These are phyloP conservation scores for Nematocida sp. DNA, from an alignment of 371 early-diverging fungal species.

Conservation along the genomic window DNA sequence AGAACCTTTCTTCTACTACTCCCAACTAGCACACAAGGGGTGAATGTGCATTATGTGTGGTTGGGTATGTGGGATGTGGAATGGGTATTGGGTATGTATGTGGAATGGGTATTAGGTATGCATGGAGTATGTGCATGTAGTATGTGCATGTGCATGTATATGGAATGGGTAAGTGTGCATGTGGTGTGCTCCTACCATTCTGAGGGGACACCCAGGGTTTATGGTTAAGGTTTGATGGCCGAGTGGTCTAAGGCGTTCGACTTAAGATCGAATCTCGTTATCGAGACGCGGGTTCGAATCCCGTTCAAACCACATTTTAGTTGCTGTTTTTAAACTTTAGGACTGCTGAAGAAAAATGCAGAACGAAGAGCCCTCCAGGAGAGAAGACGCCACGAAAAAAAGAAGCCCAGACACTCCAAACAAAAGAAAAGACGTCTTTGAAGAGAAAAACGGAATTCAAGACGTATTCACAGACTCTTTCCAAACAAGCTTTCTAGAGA, in stretches of 20 bases:
- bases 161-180: too few species aligned
- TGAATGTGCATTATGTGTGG: too few species aligned
- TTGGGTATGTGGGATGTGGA: too few species aligned
- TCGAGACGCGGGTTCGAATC: constrained; percentile 60
- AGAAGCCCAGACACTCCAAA: constrained; percentile 2
- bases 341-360: background rate
- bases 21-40: too few species aligned
- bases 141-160: too few species aligned
- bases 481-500: constrained; percentile 21
- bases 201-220: too few species aligned
- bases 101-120: too few species aligned
- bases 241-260: constrained; percentile 60
- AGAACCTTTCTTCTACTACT: too few species aligned
- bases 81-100: too few species aligned
- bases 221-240: constrained; percentile 59
- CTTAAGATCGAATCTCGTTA: constrained; percentile 55
- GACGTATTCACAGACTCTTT: background rate
- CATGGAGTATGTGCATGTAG: too few species aligned
- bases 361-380: background rate
- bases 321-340: background rate
- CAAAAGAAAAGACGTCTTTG: background rate
- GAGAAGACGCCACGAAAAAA: background rate
- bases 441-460: background rate
- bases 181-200: too few species aligned
- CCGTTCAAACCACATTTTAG: constrained; percentile 54